Percentiles rank a stretch among this genome's conserved stretches.
phyloP scores from a whole-genome alignment of 1,139 yeast species.

The Hanseniaspora sp. region DNA sequence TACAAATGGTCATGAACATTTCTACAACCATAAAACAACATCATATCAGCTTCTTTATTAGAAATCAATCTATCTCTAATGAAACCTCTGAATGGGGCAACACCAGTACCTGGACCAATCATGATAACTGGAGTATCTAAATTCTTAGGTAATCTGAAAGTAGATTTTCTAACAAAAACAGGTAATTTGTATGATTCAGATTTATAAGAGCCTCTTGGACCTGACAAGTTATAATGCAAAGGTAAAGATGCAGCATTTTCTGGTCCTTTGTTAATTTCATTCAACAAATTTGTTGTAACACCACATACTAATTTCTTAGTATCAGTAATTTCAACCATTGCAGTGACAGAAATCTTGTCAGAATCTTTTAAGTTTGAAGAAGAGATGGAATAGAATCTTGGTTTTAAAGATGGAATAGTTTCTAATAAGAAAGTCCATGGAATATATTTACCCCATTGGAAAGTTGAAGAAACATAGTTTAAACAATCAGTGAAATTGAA shows the following conservation, averaged over 20 bases:
- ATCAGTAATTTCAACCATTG: conserved; percentile 60
- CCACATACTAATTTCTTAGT: conserved; percentile 38
- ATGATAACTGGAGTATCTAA: conserved; percentile 74
- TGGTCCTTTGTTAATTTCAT: conserved; percentile 41
- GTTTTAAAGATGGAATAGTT: conserved; percentile 68
- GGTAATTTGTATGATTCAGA: conserved; percentile 49
- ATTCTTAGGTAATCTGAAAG: conserved; percentile 86
- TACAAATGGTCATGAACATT: conserved; percentile 68
- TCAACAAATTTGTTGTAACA: conserved; percentile 80
- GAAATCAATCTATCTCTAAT: conserved; percentile 59
- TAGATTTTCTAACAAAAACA: conserved; percentile 86
- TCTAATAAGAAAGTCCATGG: conserved; percentile 83
- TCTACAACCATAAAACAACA: conserved; percentile 84
- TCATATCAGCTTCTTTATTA: conserved; percentile 54
- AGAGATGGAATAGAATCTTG: conserved; percentile 93
- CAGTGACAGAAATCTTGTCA: conserved; percentile 67
- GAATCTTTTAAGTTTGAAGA: conserved; percentile 78
- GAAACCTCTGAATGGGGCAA: conserved; percentile 94
- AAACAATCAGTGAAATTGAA: conserved; percentile 72
- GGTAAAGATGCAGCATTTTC: conserved; percentile 32
- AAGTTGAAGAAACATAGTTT: conserved; percentile 47
- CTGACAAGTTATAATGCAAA: conserved; percentile 58
- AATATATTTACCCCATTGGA: conserved; percentile 51
- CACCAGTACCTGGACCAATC: conserved; percentile 98
- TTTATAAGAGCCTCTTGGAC: conserved; percentile 61